Evolutionary conservation across 179 eudicot genomes (phyloP).

Genomic region (Silene coronaria): DNA sequence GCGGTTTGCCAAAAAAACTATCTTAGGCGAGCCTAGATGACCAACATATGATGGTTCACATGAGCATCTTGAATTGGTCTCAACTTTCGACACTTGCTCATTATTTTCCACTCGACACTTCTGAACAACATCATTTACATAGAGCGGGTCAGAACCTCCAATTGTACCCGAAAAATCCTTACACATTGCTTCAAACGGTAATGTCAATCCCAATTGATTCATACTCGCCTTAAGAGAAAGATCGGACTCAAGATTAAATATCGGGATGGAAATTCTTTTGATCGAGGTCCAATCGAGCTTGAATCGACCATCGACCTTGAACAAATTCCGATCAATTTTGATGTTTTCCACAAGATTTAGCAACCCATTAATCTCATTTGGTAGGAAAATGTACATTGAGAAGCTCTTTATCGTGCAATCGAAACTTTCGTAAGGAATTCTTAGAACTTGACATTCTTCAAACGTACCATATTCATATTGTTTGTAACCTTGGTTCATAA

Average conservation of each 20-base stretch:
- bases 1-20: not conserved
- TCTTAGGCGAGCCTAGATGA: not conserved
- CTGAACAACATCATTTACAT: not conserved
- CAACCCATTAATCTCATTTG: not conserved
- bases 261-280: not conserved
- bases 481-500: not conserved
- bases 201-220: not conserved
- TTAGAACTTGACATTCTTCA: slow-evolving; percentile 3
- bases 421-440: not conserved
- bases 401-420: not conserved
- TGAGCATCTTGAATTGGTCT: not conserved
- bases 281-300: not conserved
- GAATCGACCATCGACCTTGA: not conserved
- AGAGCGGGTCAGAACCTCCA: not conserved
- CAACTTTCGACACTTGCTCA: not conserved
- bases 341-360: not conserved
- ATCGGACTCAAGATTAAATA: not conserved
- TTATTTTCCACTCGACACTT: slow-evolving; percentile 1
- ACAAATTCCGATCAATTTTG: not conserved
- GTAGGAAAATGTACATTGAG: slow-evolving; percentile 13
- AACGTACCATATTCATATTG: not conserved
- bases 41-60: too few relatives aligned
- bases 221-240: not conserved
- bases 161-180: not conserved
- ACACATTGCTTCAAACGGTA: not conserved